Evolutionary conservation across 352 stramenopile species (phyloP).

Genomic region (Hyaloperonospora brassicae): DNA sequence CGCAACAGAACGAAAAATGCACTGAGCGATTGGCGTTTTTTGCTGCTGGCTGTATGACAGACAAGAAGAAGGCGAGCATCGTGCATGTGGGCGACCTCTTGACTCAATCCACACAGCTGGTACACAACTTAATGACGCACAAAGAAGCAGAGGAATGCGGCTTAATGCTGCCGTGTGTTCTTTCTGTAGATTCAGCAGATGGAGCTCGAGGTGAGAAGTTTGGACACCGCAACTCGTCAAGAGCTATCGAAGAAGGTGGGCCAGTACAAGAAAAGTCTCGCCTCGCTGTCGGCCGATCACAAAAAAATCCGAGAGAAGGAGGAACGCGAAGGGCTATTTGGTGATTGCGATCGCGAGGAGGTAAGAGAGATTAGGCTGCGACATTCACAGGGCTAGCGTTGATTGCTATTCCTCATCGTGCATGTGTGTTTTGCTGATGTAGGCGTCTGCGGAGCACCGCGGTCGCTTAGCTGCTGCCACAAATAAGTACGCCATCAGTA

Average conservation of each 20-base stretch:
- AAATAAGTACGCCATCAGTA: constrained; percentile 49
- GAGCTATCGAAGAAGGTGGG: constrained; percentile 85
- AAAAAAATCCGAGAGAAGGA: constrained; percentile 80
- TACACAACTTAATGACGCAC: constrained; percentile 19
- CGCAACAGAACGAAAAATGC: too few relatives aligned
- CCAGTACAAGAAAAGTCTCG: constrained; percentile 85
- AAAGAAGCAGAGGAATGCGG: neutral
- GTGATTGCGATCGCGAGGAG: constrained; percentile 58
- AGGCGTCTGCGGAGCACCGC: constrained; percentile 60
- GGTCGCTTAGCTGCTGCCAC: constrained; percentile 73
- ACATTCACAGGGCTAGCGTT: neutral
- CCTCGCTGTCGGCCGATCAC: constrained; percentile 70
- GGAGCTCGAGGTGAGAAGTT: constrained; percentile 79
- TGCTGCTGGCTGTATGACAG: constrained; percentile 26
- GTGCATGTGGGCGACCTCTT: constrained; percentile 69
- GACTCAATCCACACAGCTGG: constrained; percentile 76
- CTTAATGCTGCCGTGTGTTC: neutral
- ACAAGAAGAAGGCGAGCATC: constrained; percentile 84
- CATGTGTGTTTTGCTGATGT: constrained; percentile 1
- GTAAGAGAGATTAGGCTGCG: constrained; percentile 21
- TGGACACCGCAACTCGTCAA: constrained; percentile 68
- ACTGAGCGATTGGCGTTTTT: neutral
- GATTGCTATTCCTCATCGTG: neutral
- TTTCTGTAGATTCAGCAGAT: constrained; percentile 75
- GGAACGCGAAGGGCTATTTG: constrained; percentile 76